A percentile compares a stretch with the other conserved stretches of the same genome.
Conservation (phyloP, 148 eudicot species). For the Drosera capensis region DNA sequence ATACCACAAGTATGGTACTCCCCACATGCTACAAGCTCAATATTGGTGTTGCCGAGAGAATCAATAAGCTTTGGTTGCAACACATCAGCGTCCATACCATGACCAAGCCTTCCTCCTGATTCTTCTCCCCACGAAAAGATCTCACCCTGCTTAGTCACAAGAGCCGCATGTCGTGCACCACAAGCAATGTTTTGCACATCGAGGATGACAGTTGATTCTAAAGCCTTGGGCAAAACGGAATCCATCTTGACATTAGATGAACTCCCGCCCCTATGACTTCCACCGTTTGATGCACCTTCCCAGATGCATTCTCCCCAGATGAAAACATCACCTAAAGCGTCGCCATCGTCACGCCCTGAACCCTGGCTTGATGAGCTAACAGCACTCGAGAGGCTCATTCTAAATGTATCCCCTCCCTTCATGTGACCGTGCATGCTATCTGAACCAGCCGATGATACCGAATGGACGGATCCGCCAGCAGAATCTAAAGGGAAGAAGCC, state of each 20-base stretch:
- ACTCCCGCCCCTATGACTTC: conserved; percentile 19
- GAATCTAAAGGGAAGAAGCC: conserved; percentile 22
- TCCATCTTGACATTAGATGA: conserved; percentile 18
- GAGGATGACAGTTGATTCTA: conserved; percentile 45
- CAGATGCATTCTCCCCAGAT: conserved; percentile 63
- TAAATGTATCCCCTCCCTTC: conserved; percentile 32
- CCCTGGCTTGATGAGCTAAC: conserved; percentile 57
- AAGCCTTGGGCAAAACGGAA: conserved; percentile 34
- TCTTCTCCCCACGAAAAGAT: conserved; percentile 70
- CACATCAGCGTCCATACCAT: conserved; percentile 53
- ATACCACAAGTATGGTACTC: conserved; percentile 62
- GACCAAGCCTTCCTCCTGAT: conserved; percentile 66
- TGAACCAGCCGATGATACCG: conserved; percentile 30
- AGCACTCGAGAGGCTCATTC: conserved; percentile 60
- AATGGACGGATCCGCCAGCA: conserved; percentile 23
- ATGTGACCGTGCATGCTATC: conserved; percentile 25
- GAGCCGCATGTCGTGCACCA: conserved; percentile 48
- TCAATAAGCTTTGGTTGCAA: conserved; percentile 43
- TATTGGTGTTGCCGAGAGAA: conserved; percentile 29
- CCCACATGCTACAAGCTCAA: conserved; percentile 56
- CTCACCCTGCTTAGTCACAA: conserved; percentile 60
- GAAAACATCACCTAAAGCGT: conserved; percentile 43
- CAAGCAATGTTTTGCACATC: conserved; percentile 54
- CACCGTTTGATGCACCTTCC: conserved; percentile 44
- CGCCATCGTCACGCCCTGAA: conserved; percentile 46